Evolutionary conservation across 768 basidiomycete genomes (phyloP).

Genomic region (Pholiota microspora): DNA sequence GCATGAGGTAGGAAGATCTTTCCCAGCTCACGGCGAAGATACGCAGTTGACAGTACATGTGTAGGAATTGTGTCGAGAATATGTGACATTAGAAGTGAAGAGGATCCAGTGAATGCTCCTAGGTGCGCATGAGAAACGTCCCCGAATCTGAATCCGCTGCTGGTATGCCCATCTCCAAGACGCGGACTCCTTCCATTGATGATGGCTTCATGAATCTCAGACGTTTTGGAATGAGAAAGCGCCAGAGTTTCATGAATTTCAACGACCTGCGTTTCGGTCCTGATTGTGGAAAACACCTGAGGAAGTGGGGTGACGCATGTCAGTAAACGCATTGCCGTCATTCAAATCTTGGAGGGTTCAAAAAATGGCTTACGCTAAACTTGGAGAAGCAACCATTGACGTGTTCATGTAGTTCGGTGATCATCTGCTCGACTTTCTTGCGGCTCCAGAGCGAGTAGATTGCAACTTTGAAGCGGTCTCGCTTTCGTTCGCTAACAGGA

Average conservation of each 20-base stretch:
- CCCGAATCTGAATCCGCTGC: too few species aligned
- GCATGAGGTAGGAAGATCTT: background rate
- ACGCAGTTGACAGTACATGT: slow-evolving; percentile 1
- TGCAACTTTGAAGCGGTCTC: background rate
- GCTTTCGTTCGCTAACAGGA: background rate
- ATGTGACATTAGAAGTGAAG: background rate
- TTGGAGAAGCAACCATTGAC: background rate
- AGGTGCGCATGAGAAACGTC: too few species aligned
- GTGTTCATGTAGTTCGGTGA: background rate
- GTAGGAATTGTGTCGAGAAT: background rate
- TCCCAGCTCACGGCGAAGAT: slow-evolving; percentile 3
- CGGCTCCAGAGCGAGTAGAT: background rate
- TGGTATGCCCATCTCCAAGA: background rate
- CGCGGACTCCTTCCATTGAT: background rate
- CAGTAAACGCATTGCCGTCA: background rate
- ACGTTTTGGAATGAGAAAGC: background rate
- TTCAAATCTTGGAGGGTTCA: background rate
- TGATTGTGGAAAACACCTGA: background rate
- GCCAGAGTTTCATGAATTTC: background rate
- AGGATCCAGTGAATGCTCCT: background rate
- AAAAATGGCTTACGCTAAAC: background rate
- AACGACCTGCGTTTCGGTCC: background rate
- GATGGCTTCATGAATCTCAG: background rate
- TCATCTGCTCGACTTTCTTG: background rate
- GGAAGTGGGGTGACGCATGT: background rate